Evolutionary conservation across 805 yeast species (phyloP), one percentile per base, ranked within the genome.

Genomic region (Wickerhamiella cacticola): DNA sequence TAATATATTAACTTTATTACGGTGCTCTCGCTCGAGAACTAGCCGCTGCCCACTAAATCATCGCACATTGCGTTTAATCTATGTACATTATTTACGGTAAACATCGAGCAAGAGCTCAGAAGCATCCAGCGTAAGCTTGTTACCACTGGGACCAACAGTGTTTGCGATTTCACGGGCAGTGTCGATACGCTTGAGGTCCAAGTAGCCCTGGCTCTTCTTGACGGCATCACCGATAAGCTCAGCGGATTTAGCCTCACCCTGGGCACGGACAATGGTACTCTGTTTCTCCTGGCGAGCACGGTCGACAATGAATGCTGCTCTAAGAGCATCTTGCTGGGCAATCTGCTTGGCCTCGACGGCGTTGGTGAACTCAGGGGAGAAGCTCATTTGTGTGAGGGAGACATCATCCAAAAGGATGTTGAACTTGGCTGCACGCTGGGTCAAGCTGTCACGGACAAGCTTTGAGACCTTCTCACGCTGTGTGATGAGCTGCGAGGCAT

Each of bases 281-380:
- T 92, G 97, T 66, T 92, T 92, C 69, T 92, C 97, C 68, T 92
- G 98, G 58, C 84, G 79, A 7, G 98, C 98, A 64, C 87, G 85
- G 66, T 92, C 98, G 46, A 92, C 98, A 38, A 92, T 73, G 57
- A 88, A 92, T 0, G 97, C 96, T 7, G 98, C 97, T 66, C 95
- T 80, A 69, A 92, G 96, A 18, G 98, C 97, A 64, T 92, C 98
- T 72, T 92, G 98, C 67, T 92, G 98, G 24, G 98, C 97, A 67
- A 92, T 92, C 71, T 92, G 98, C 68, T 92, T 92, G 50, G 96
- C 95, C 70, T 92, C 98, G 48, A 92, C 98, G 3, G 97, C 97
- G 40, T 82, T 79, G 36, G 97, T 88, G 65, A 92, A 92, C 67
- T 92, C 98, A 24, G 98, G 98, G 2, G 95, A 83, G 66, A 92